Conservation (phyloP, 176 grass and related monocot genomes). For the Stipa capillata region DNA sequence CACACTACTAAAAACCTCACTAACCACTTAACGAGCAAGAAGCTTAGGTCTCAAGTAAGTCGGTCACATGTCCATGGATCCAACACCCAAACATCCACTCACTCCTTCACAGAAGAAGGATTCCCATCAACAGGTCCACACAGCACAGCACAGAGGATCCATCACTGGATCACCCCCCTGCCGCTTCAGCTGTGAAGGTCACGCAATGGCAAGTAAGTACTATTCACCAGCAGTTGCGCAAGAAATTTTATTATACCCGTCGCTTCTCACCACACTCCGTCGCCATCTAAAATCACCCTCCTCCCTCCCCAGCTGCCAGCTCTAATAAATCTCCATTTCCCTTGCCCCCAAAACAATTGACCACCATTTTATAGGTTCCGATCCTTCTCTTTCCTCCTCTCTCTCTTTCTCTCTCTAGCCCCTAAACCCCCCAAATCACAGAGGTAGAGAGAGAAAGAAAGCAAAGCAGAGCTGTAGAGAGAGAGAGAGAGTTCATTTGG, state of each 20-base stretch:
- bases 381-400: conserved; percentile 3
- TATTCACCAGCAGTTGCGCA: no score
- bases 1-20: background rate
- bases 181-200: conserved; percentile 3
- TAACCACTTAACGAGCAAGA: background rate
- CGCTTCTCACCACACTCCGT: conserved; percentile 14
- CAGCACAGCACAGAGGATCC: background rate
- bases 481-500: conserved; percentile 1
- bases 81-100: background rate
- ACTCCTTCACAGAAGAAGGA: background rate
- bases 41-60: conserved; percentile 6
- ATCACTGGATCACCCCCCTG: background rate
- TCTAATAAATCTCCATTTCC: background rate
- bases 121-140: conserved; percentile 12
- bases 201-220: conserved; percentile 27
- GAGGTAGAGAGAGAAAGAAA: background rate
- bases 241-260: conserved; percentile 5
- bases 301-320: no score
- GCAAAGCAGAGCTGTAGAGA: conserved; percentile 3
- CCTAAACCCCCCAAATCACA: conserved; percentile 18
- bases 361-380: conserved; percentile 31
- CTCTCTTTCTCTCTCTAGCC: background rate
- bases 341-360: conserved; percentile 27
- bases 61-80: background rate
- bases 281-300: conserved; percentile 5